Evolutionary conservation across 257 asterid genomes (phyloP).

Genomic region (Ehretia macrophylla): DNA sequence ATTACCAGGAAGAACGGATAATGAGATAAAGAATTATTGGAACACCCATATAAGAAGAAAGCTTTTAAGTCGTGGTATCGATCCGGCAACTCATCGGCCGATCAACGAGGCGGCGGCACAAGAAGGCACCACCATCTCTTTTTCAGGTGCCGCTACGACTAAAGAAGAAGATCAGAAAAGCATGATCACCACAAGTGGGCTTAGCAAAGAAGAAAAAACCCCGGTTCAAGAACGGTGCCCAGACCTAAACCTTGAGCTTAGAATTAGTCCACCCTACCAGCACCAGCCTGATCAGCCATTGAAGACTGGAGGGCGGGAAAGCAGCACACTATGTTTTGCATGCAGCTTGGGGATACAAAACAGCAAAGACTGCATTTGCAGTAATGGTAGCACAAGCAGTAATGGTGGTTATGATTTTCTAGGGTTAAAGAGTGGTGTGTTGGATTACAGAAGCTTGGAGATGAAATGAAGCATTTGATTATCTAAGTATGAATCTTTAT

Average conservation of each 20-base stretch:
- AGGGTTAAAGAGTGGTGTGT: conserved; percentile 48
- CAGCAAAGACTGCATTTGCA: conserved; percentile 59
- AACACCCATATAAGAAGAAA: conserved; percentile 84
- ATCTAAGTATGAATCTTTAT: conserved; percentile 5
- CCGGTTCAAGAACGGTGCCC: conserved; percentile 32
- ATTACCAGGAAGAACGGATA: conserved; percentile 88
- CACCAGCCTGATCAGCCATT: conserved; percentile 11
- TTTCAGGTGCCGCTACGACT: conserved; percentile 11
- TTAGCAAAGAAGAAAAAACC: conserved; percentile 13
- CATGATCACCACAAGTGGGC: not conserved
- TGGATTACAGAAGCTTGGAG: conserved; percentile 72
- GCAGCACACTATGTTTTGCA: conserved; percentile 40
- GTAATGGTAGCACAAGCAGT: conserved; percentile 6
- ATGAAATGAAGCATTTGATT: conserved; percentile 32
- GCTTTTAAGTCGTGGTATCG: conserved; percentile 71
- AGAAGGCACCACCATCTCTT: conserved; percentile 34
- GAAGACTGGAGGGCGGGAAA: conserved; percentile 26
- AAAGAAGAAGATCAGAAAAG: conserved; percentile 9
- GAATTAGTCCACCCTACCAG: conserved; percentile 71
- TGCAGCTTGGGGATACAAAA: conserved; percentile 64
- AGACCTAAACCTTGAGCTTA: conserved; percentile 81
- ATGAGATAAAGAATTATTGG: conserved; percentile 93
- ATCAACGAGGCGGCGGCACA: conserved; percentile 28
- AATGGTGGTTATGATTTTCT: conserved; percentile 41
- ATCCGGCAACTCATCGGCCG: conserved; percentile 69